phyloP scores from a whole-genome alignment of 2,329 filamentous ascomycete species.

The Aspergillus pseudoglaucus region DNA sequence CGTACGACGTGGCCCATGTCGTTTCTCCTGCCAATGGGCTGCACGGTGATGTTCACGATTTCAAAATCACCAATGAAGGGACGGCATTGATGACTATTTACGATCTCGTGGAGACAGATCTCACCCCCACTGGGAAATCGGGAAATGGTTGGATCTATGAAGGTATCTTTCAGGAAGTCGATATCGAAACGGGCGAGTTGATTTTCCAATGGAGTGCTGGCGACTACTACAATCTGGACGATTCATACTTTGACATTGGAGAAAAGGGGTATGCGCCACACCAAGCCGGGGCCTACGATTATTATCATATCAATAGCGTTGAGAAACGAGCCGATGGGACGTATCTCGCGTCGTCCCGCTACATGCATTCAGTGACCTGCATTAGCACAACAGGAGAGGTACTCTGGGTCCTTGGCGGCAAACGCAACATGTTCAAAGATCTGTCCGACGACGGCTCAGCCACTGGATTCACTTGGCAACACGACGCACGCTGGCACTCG shows the following conservation, averaged over 20 bases:
- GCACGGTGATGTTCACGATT: conserved; percentile 39
- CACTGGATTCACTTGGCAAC: conserved; percentile 23
- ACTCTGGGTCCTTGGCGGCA: conserved; percentile 24
- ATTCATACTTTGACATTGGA: conserved; percentile 14
- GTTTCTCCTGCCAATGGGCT: conserved; percentile 15
- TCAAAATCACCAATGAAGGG: conserved; percentile 35
- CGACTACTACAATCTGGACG: conserved; percentile 29
- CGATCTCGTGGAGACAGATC: conserved; percentile 32
- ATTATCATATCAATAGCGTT: conserved; percentile 50
- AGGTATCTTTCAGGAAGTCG: conserved; percentile 40
- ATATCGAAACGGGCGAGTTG: conserved; percentile 36
- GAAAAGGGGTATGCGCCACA: conserved; percentile 12
- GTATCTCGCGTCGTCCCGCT: conserved; percentile 39
- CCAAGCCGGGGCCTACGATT: conserved; percentile 44
- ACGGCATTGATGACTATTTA: conserved; percentile 41
- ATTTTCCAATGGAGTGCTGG: conserved; percentile 43
- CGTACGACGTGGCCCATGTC: conserved; percentile 23
- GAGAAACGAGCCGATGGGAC: conserved; percentile 43
- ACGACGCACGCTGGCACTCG: conserved; percentile 24
- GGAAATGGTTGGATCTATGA: conserved; percentile 37
- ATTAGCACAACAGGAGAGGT: conserved; percentile 15
- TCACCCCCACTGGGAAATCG: conserved; percentile 33
- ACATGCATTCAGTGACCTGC: conserved; percentile 28
- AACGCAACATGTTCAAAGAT: conserved; percentile 22
- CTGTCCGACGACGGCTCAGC: conserved; percentile 13